Evolutionary conservation across 2,329 filamentous ascomycete genomes (phyloP).

Genomic region (Calcarisporium arbuscula): DNA sequence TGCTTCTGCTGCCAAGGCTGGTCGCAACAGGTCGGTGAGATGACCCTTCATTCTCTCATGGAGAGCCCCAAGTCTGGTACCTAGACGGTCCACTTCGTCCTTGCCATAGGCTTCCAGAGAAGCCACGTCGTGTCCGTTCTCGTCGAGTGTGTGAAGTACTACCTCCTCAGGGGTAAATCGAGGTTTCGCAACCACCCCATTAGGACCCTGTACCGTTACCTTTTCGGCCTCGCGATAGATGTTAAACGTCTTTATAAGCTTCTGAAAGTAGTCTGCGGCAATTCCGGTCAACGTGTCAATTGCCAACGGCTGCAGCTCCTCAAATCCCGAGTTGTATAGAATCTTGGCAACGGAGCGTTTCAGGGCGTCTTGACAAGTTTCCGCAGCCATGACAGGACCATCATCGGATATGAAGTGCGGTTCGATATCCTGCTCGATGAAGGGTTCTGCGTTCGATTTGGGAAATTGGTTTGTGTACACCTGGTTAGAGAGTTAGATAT

Average conservation of each 20-base stretch:
- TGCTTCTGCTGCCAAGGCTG: conserved; percentile 68
- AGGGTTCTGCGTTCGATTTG: conserved; percentile 87
- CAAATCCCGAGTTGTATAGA: conserved; percentile 93
- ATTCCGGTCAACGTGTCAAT: conserved; percentile 86
- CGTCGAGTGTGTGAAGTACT: conserved; percentile 75
- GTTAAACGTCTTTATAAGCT: conserved; percentile 72
- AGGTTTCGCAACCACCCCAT: conserved; percentile 40
- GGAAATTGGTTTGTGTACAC: conserved; percentile 98
- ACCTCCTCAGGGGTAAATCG: conserved; percentile 80
- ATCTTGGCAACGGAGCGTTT: conserved; percentile 91
- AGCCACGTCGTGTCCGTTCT: conserved; percentile 78
- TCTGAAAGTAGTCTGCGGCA: conserved; percentile 82
- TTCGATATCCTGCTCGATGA: conserved; percentile 78
- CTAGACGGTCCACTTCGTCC: conserved; percentile 85
- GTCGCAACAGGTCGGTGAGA: conserved; percentile 85
- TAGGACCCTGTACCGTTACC: conserved; percentile 45
- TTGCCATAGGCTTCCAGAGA: conserved; percentile 79
- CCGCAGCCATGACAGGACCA: conserved; percentile 78
- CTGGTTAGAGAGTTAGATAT: no score
- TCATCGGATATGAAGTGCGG: conserved; percentile 86
- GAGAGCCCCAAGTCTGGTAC: conserved; percentile 70
- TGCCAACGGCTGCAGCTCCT: conserved; percentile 93
- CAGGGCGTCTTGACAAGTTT: conserved; percentile 74
- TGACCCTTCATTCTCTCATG: conserved; percentile 95
- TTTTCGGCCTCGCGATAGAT: conserved; percentile 80